Percentiles rank a stretch among this genome's conserved stretches.
Conservation (phyloP, 2,329 filamentous ascomycete genomes). For the Alternaria sp. region DNA sequence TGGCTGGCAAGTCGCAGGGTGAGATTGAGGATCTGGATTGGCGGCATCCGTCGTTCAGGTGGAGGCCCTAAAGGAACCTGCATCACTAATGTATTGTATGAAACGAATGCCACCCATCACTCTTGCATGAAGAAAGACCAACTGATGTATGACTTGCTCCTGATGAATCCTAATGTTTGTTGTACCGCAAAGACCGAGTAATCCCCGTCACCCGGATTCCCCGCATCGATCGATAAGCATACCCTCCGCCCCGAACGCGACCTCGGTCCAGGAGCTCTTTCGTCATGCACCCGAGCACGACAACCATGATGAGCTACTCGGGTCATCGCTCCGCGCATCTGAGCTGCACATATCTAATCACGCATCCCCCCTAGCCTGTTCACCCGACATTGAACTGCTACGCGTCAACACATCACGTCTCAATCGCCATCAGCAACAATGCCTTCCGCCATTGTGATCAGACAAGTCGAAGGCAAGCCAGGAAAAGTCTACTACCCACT, state of each 20-base stretch:
- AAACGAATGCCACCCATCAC: not conserved
- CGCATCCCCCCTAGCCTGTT: not conserved
- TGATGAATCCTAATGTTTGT: not conserved
- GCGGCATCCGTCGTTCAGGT: constrained; percentile 67
- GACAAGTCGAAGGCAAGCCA: constrained; percentile 79
- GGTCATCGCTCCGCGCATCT: not conserved
- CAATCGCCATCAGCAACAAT: constrained; percentile 33
- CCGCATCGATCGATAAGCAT: constrained; percentile 10
- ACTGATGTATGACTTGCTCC: no score
- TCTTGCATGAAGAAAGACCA: not conserved
- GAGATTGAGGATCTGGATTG: constrained; percentile 47
- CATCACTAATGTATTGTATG: no score
- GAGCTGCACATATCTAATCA: not conserved
- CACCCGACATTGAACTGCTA: not conserved
- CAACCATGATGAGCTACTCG: constrained; percentile 1
- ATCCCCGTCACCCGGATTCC: constrained; percentile 6
- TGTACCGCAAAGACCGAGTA: not conserved
- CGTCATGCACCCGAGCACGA: constrained; percentile 17
- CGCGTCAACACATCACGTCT: not conserved
- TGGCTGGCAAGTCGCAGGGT: constrained; percentile 55
- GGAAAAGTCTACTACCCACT: constrained; percentile 84
- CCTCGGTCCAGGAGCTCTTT: constrained; percentile 16
- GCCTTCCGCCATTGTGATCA: constrained; percentile 66
- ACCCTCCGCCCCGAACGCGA: not conserved
- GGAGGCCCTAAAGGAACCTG: constrained; percentile 54